Base-by-base conservation (phyloP, 2,329 filamentous ascomycete genomes). In the Apiospora arundinis region DNA sequence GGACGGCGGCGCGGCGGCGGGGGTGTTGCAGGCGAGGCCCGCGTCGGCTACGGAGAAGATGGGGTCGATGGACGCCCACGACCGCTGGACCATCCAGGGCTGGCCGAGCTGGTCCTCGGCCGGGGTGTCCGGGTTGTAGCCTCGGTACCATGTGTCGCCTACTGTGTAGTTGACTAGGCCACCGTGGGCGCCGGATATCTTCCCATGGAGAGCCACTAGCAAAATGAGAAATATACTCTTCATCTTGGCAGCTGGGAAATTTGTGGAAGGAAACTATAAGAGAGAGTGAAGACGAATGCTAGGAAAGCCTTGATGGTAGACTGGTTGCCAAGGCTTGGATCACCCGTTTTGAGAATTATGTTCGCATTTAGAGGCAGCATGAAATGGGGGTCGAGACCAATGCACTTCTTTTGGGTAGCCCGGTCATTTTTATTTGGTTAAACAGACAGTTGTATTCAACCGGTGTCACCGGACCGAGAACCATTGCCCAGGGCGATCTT, bases 81-180 rank as follows among this genome's bases (percentile, higher is more conserved):
- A 76, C 40, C 82, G 77, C 72, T 83, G 82, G 2, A 80, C 74
- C 79, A 83, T 79, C 81, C 82, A 83, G 5, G 80, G 75, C 72
- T 82, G 76, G 23, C 79, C 79, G 69, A 81, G 73, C 68, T 83
- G 82, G 0, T 78, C 77, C 4, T 74, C 71, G 0, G 76, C 70
- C 0, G 80, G 75, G 12, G 77, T 69, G 60, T 79, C 76, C 0
- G 82, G 82, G 71, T 81, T 77, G 71, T 81, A 83, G 21, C 81
- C 82, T 76, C 81, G 77, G 68, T 83, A 83, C 82, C 82, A 83
- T 18, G 77, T 81, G 2, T 83, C 80, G 40, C 81, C 82, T 0
- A 84, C 82, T 2, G 82, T 83, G 73, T 83, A 84, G 73, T 83
- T 83, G 45, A 79, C 76, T 11, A 84, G 75, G 7, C 82, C 82